Conservation (phyloP, 1,284 basidiomycete species). For the Marasmius fiardii region DNA sequence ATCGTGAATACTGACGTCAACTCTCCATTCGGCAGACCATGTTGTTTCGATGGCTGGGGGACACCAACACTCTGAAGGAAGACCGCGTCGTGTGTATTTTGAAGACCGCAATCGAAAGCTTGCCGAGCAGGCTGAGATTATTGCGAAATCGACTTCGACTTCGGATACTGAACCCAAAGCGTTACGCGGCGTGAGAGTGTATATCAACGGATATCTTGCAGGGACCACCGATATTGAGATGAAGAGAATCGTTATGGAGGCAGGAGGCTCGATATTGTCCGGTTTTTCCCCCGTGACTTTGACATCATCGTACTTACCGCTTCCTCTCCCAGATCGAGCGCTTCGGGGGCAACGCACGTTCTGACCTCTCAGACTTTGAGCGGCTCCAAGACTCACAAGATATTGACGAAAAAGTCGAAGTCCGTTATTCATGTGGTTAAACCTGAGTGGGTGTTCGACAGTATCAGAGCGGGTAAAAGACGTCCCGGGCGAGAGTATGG, state of each 20-base stretch:
- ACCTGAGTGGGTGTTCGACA: conserved; percentile 70
- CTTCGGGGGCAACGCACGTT: conserved; percentile 67
- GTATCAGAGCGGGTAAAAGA: conserved; percentile 52
- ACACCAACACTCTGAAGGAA: too few relatives aligned
- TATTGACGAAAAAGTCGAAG: conserved; percentile 47
- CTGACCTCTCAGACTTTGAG: conserved; percentile 65
- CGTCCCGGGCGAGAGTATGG: conserved; percentile 54
- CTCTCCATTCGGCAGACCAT: conserved; percentile 51
- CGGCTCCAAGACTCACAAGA: conserved; percentile 60
- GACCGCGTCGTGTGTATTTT: too few relatives aligned
- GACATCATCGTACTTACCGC: too few relatives aligned
- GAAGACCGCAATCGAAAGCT: conserved; percentile 44
- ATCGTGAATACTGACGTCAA: too few relatives aligned
- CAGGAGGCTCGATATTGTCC: conserved; percentile 54
- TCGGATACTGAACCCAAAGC: conserved; percentile 27
- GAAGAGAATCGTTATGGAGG: conserved; percentile 53
- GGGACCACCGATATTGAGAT: conserved; percentile 75
- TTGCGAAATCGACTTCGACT: conserved; percentile 10
- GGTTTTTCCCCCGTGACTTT: too few relatives aligned
- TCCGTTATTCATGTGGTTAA: conserved; percentile 49
- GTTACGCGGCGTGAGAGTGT: too few relatives aligned
- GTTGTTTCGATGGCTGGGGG: conserved; percentile 60
- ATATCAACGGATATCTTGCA: too few relatives aligned
- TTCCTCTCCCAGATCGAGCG: conserved; percentile 36
- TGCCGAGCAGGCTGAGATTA: conserved; percentile 24